Conservation (phyloP, 140 eudicot species). For the Ambrosia hybrid region DNA sequence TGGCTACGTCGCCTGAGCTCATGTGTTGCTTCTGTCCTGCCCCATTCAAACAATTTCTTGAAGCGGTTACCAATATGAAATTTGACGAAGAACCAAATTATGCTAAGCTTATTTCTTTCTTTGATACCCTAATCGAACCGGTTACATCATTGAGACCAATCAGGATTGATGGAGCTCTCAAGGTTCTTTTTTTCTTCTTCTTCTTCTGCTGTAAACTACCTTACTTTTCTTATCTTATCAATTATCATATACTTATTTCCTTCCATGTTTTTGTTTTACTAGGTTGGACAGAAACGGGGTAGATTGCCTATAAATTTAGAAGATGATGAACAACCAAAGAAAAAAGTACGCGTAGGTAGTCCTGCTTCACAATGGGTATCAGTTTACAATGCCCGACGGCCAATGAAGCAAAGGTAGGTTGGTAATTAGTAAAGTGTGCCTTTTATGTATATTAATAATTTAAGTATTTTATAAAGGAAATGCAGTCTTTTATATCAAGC, state of each 20-base stretch:
- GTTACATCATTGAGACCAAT: constrained; percentile 69
- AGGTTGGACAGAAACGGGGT: constrained; percentile 90
- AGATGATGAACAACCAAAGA: constrained; percentile 86
- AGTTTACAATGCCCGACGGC: constrained; percentile 85
- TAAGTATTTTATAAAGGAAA: background rate
- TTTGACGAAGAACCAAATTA: constrained; percentile 92
- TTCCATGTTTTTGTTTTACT: constrained; percentile 11
- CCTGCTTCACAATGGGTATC: constrained; percentile 92
- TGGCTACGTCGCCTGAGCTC: constrained; percentile 86
- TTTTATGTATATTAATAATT: background rate
- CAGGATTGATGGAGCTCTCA: constrained; percentile 80
- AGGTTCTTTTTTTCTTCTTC: constrained; percentile 31
- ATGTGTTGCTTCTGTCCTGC: constrained; percentile 92
- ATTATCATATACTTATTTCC: constrained; percentile 17
- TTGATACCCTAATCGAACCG: constrained; percentile 79
- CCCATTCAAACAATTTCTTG: constrained; percentile 70
- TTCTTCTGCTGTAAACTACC: background rate
- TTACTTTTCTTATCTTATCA: constrained; percentile 11
- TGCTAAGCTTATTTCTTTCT: constrained; percentile 63
- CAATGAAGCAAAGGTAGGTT: constrained; percentile 81
- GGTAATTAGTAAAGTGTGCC: background rate
- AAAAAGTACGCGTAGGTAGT: constrained; percentile 71
- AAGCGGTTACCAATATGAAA: constrained; percentile 81
- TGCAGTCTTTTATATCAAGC: background rate
- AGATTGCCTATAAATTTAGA: constrained; percentile 79